Conservation (phyloP, 768 basidiomycete species). For the Boletus subparvulus region DNA sequence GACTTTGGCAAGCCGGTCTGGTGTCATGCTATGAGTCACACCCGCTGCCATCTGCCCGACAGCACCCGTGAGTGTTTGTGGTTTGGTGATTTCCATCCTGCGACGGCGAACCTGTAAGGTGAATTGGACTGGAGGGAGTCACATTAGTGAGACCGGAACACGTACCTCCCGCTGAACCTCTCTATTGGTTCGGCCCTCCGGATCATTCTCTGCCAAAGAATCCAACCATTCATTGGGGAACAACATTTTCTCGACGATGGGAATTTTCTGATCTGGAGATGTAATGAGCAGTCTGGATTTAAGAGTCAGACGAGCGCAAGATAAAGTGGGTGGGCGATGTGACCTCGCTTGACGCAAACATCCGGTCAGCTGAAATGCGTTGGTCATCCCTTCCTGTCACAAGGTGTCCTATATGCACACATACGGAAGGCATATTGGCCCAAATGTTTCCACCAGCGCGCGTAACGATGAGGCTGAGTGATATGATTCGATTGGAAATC, state of each 20-base stretch:
- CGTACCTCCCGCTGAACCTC: slow-evolving; percentile 57
- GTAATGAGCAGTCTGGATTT: slow-evolving; percentile 36
- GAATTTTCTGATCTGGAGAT: slow-evolving; percentile 42
- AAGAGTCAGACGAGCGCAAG: slow-evolving; percentile 4
- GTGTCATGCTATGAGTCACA: slow-evolving; percentile 58
- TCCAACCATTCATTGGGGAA: slow-evolving; percentile 65
- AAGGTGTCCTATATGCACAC: slow-evolving; percentile 16
- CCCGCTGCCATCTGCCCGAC: slow-evolving; percentile 74
- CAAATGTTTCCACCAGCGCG: slow-evolving; percentile 59
- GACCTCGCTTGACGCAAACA: slow-evolving; percentile 38
- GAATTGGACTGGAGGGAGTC: not conserved
- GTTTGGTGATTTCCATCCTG: slow-evolving; percentile 52
- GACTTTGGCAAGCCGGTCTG: slow-evolving; percentile 47
- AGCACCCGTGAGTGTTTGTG: slow-evolving; percentile 58
- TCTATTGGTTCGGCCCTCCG: slow-evolving; percentile 59
- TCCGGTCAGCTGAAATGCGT: slow-evolving; percentile 41
- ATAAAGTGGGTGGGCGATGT: not conserved
- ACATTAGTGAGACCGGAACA: not conserved
- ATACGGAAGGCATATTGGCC: slow-evolving; percentile 64
- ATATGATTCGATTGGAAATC: slow-evolving; percentile 65
- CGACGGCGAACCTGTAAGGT: slow-evolving; percentile 43
- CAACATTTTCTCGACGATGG: slow-evolving; percentile 54
- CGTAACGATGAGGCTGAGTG: slow-evolving; percentile 67
- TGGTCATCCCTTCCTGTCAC: not conserved
- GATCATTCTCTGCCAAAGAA: slow-evolving; percentile 50